Evolutionary conservation across 805 yeast genomes (phyloP).

Genomic region (Candida montana): DNA sequence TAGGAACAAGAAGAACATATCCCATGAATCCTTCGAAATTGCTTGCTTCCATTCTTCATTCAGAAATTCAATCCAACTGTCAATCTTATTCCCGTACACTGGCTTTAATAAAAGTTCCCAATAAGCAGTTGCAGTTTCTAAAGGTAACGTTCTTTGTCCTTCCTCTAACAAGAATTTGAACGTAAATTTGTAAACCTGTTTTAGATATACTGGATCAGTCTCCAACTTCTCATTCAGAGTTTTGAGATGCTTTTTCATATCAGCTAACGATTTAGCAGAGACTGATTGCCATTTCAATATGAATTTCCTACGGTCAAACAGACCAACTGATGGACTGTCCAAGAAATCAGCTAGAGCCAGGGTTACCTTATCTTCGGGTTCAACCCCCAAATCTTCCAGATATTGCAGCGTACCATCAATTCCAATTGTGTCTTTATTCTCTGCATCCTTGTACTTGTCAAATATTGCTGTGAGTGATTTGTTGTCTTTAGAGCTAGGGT

Average conservation of each 20-base stretch:
- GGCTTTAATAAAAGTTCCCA: conserved; percentile 63
- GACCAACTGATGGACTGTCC: conserved; percentile 62
- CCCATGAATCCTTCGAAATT: conserved; percentile 77
- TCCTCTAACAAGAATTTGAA: conserved; percentile 61
- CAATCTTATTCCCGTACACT: conserved; percentile 29
- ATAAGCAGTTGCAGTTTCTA: conserved; percentile 64
- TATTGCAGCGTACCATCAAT: conserved; percentile 74
- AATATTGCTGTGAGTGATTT: conserved; percentile 13
- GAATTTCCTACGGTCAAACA: conserved; percentile 46
- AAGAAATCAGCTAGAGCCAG: conserved; percentile 67
- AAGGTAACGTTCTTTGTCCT: conserved; percentile 48
- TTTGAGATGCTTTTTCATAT: conserved; percentile 42
- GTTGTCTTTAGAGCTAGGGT: conserved; percentile 14
- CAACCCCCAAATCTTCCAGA: conserved; percentile 59
- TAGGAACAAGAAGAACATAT: conserved; percentile 69
- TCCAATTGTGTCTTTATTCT: conserved; percentile 40
- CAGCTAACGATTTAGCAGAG: conserved; percentile 28
- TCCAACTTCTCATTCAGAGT: conserved; percentile 30
- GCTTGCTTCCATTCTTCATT: conserved; percentile 35
- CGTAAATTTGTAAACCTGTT: conserved; percentile 62
- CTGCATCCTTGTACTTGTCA: conserved; percentile 20
- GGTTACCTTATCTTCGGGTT: conserved; percentile 70
- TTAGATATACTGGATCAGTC: conserved; percentile 39
- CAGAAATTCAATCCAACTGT: conserved; percentile 58
- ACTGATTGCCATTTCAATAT: conserved; percentile 49